These are phyloP conservation scores for Carex scoparia DNA, from an alignment of 176 grass and related monocot genomes.

Conservation along the genomic window DNA sequence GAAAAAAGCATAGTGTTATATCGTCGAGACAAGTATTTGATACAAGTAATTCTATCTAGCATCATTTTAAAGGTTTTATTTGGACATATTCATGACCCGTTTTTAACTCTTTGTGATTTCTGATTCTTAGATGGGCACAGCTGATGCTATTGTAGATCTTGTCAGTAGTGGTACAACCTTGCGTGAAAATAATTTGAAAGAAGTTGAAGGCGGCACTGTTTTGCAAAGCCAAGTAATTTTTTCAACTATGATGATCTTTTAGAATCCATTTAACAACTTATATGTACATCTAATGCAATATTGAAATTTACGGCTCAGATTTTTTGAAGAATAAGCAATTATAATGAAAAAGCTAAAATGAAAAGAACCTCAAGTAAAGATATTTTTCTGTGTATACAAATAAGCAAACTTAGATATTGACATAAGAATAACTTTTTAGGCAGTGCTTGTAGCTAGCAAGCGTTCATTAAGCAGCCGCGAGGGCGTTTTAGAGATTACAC, in stretches of 20 bases:
- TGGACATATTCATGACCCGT: not conserved
- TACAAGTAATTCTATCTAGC: too few relatives aligned
- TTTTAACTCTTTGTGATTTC: not conserved
- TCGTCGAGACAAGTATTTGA: not conserved
- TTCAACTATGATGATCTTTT: conserved; percentile 15
- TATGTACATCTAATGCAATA: not conserved
- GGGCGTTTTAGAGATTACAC: conserved; percentile 78
- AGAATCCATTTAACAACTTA: not conserved
- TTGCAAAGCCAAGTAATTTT: conserved; percentile 82
- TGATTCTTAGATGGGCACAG: conserved; percentile 79
- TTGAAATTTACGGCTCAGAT: not conserved
- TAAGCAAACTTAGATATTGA: not conserved
- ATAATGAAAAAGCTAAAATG: not conserved
- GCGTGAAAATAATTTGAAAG: conserved; percentile 96
- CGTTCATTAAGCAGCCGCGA: conserved; percentile 59
- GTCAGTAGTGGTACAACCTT: conserved; percentile 95
- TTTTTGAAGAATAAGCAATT: not conserved
- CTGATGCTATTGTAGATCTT: conserved; percentile 94
- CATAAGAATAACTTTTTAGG: conserved; percentile 36
- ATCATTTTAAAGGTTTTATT: too few relatives aligned
- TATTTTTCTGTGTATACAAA: not conserved
- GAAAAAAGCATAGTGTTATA: not conserved
- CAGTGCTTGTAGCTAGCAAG: conserved; percentile 86
- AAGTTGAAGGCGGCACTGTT: conserved; percentile 83
- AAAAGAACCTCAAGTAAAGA: not conserved